Percentiles rank a stretch among this genome's conserved stretches.
Conservation (phyloP, 78 protist species). For the Dictyostelium intermedium region DNA sequence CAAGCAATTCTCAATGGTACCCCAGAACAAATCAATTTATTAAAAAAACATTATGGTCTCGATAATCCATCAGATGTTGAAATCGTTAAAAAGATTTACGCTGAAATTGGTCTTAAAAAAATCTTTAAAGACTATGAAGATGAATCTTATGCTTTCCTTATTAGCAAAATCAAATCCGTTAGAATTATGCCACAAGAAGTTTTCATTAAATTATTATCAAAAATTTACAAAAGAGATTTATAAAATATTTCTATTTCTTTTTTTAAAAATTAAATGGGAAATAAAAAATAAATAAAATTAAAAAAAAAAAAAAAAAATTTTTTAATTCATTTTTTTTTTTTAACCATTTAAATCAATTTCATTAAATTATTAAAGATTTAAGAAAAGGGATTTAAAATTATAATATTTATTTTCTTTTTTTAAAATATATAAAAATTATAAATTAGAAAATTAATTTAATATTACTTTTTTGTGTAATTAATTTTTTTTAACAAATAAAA, state of each 20-base stretch:
- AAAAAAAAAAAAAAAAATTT: not conserved
- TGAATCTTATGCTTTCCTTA: not conserved
- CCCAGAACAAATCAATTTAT: slow-evolving; percentile 77
- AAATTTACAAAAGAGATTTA: slow-evolving; percentile 72
- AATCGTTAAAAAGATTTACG: slow-evolving; percentile 38
- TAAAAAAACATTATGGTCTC: slow-evolving; percentile 88
- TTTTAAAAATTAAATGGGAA: not conserved
- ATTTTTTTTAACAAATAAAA: too few relatives aligned
- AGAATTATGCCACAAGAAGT: slow-evolving; percentile 85
- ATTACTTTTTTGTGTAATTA: too few relatives aligned
- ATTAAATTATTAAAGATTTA: too few relatives aligned
- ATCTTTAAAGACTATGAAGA: slow-evolving; percentile 57
- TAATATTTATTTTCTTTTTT: too few relatives aligned
- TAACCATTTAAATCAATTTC: too few relatives aligned
- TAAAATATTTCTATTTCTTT: slow-evolving; percentile 1
- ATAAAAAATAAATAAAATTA: not conserved
- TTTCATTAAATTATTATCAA: slow-evolving; percentile 62
- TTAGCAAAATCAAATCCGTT: slow-evolving; percentile 35
- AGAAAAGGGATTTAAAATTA: too few relatives aligned
- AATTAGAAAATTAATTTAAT: too few relatives aligned
- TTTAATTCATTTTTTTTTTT: too few relatives aligned
- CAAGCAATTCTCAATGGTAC: slow-evolving; percentile 83
- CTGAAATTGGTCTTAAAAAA: slow-evolving; percentile 44
- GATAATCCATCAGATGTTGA: slow-evolving; percentile 39
- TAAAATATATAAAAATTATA: too few relatives aligned